Evolutionary conservation across 2,329 filamentous ascomycete genomes (phyloP), one percentile per base, ranked within the genome.

Genomic region (Sordariomycetes sp.): DNA sequence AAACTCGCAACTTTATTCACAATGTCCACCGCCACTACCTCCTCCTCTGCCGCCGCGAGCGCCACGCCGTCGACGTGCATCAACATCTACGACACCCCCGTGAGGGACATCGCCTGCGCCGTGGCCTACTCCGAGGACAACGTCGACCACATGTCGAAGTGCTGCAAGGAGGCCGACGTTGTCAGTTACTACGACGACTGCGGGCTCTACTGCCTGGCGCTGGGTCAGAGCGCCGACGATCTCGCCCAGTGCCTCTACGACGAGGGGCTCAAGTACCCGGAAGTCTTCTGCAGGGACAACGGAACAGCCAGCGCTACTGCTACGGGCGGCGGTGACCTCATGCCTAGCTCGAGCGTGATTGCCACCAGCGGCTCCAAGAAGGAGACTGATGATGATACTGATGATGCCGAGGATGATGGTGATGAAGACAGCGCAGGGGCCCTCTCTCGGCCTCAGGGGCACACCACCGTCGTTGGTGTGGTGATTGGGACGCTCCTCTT

Each of bases 201-300:
- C 68, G 74, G 73, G 15, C 62, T 78, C 59, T 79, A 78, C 74
- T 79, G 76, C 62, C 71, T 67, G 4, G 66, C 67, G 54, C 53
- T 66, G 28, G 67, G 62, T 61, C 62, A 69, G 66, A 66, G 62
- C 53, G 61, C 64, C 57, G 63, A 53, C 54, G 62, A 68, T 34
- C 65, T 69, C 36, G 54, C 60, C 13, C 45, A 62, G 22, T 79
- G 76, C 61, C 64, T 79, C 15, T 67, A 62, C 54, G 61, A 65
- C 35, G 63, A 73, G 54, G 74, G 73, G 34, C 70, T 70, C 32
- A 60, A 63, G 32, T 62, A 67, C 55, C 59, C 61, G 10, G 62
- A 70, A 7, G 69, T 78, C 60, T 79, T 77, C 63, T 79, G 76
- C 67, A 70, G 70, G 51, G 68, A 64, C 15, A 64, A 63, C 61